These are phyloP conservation scores for Mortierella sp. DNA, from an alignment of 371 early-diverging fungal genomes.

Conservation along the genomic window DNA sequence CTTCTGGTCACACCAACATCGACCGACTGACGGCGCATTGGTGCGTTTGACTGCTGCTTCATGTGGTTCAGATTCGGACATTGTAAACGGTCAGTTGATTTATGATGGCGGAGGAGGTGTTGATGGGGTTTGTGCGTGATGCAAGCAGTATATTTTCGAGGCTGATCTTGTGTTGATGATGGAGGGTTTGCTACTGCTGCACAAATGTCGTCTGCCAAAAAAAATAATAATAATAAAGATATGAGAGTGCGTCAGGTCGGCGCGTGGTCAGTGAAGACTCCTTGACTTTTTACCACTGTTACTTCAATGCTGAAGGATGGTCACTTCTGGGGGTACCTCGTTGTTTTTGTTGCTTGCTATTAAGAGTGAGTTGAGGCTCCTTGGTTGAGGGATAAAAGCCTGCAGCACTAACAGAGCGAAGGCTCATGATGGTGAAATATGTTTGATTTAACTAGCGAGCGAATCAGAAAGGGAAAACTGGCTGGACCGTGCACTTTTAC, in stretches of 20 bases:
- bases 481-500: too few species aligned
- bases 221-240: neutral
- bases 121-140: neutral
- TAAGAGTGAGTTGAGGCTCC: neutral
- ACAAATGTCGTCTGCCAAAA: neutral
- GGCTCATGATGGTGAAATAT: too few species aligned
- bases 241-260: neutral
- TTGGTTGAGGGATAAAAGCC: too few species aligned
- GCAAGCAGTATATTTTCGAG: neutral
- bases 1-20: neutral
- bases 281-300: neutral
- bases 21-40: neutral
- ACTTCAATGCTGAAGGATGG: neutral
- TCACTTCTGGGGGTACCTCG: neutral
- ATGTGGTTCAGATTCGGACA: neutral
- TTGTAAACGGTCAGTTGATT: neutral
- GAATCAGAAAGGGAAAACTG: too few species aligned
- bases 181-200: neutral
- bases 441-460: too few species aligned
- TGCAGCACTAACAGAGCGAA: too few species aligned
- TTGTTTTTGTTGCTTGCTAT: neutral
- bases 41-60: neutral
- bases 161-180: slow-evolving; percentile 1
- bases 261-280: neutral
- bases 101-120: neutral